A percentile compares a stretch with the other conserved stretches of the same genome.
Evolutionary conservation across 768 basidiomycete species (phyloP).

Genomic region (Ramaria sp.): DNA sequence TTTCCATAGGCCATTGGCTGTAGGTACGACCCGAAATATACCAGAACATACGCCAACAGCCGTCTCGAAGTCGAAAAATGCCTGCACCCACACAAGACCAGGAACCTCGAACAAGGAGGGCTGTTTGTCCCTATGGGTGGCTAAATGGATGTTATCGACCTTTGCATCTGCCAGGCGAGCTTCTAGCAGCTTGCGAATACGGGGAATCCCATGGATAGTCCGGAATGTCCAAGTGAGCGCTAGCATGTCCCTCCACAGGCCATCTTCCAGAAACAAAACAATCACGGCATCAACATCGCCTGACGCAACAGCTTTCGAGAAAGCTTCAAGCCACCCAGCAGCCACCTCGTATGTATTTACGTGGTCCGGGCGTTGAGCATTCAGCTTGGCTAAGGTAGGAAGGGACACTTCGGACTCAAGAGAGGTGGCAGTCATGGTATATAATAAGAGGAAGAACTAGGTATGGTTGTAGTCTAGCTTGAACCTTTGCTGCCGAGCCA

Average conservation of each 20-base stretch:
- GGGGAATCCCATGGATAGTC: constrained; percentile 35
- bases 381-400: constrained; percentile 21
- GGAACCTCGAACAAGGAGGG: constrained; percentile 14
- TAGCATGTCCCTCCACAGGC: constrained; percentile 52
- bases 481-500: too few species aligned
- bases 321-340: constrained; percentile 26
- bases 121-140: constrained; percentile 3
- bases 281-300: constrained; percentile 18
- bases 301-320: constrained; percentile 1
- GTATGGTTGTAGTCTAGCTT: too few species aligned
- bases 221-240: constrained; percentile 55
- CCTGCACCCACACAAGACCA: constrained; percentile 47
- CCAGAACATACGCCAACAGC: constrained; percentile 38
- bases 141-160: constrained; percentile 9
- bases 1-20: constrained; percentile 32
- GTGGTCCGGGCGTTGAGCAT: constrained; percentile 15
- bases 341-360: constrained; percentile 28
- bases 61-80: constrained; percentile 42
- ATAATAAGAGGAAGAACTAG: too few species aligned
- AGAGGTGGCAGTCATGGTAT: background rate
- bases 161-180: constrained; percentile 28
- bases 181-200: constrained; percentile 34
- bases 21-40: constrained; percentile 44
- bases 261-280: constrained; percentile 23
- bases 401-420: background rate